Conservation (phyloP, 2,329 filamentous ascomycete species). For the Fusarium nelsonii region DNA sequence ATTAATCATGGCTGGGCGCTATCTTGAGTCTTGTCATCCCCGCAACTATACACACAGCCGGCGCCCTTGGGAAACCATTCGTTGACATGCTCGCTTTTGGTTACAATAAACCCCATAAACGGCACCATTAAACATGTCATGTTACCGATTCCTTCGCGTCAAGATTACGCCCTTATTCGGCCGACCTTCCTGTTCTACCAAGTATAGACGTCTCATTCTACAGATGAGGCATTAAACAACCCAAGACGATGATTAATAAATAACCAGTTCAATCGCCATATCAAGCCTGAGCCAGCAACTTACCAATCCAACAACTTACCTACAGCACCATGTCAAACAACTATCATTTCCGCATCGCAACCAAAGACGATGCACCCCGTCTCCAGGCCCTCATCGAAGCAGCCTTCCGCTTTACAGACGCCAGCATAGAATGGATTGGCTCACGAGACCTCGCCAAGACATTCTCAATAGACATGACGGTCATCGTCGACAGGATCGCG, state of each 20-base stretch:
- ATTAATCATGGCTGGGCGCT: not conserved
- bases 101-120: not conserved
- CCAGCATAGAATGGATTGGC: conserved; percentile 50
- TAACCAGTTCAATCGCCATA: not conserved
- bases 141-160: conserved; percentile 10
- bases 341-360: conserved; percentile 56
- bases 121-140: conserved; percentile 3
- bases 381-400: conserved; percentile 55
- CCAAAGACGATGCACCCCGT: conserved; percentile 51
- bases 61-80: conserved; percentile 8
- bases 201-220: not conserved
- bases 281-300: not conserved
- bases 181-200: conserved; percentile 28
- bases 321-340: not conserved
- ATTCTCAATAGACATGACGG: conserved; percentile 77
- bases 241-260: not conserved
- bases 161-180: conserved; percentile 12
- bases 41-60: not conserved
- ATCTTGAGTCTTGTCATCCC: not conserved
- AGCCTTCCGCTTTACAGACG: conserved; percentile 57
- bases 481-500: conserved; percentile 66
- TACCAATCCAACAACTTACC: not conserved
- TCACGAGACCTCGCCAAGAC: conserved; percentile 70
- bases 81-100: not conserved
- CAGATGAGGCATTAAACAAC: conserved; percentile 27